Evolutionary conservation across 805 yeast genomes (phyloP).

Genomic region (Hanseniaspora valbyensis): DNA sequence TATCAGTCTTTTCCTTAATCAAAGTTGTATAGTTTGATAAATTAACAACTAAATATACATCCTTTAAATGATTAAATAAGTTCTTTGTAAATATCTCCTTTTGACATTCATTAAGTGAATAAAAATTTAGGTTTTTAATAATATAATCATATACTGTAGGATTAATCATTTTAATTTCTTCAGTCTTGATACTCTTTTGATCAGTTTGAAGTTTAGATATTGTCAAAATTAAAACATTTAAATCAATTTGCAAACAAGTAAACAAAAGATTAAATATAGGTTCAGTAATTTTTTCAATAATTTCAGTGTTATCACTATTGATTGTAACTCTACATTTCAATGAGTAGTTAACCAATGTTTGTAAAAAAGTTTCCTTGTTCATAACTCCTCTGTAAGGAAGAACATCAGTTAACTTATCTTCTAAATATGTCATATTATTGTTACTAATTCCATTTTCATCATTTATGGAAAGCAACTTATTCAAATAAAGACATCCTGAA

Average conservation of each 20-base stretch:
- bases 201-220: conserved; percentile 29
- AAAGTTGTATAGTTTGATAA: conserved; percentile 20
- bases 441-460: conserved; percentile 15
- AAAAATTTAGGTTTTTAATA: conserved; percentile 2
- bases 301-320: not conserved
- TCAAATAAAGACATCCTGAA: conserved; percentile 30
- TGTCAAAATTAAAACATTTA: conserved; percentile 34
- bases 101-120: conserved; percentile 3
- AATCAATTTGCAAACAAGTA: conserved; percentile 38
- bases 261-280: conserved; percentile 33
- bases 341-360: conserved; percentile 7
- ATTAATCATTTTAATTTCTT: conserved; percentile 27
- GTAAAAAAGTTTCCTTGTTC: conserved; percentile 10
- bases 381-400: conserved; percentile 10
- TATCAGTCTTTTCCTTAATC: conserved; percentile 22
- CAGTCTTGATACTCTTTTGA: conserved; percentile 23
- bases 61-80: conserved; percentile 25
- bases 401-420: conserved; percentile 11
- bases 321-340: conserved; percentile 3
- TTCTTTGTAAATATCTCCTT: conserved; percentile 18
- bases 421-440: conserved; percentile 19
- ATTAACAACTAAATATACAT: conserved; percentile 26
- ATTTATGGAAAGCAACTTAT: conserved; percentile 20
- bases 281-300: conserved; percentile 15
- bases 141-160: conserved; percentile 18